Percentiles rank a stretch among this genome's conserved stretches.
Conservation (phyloP, 1,284 basidiomycete genomes). For the Ustilago curta region DNA sequence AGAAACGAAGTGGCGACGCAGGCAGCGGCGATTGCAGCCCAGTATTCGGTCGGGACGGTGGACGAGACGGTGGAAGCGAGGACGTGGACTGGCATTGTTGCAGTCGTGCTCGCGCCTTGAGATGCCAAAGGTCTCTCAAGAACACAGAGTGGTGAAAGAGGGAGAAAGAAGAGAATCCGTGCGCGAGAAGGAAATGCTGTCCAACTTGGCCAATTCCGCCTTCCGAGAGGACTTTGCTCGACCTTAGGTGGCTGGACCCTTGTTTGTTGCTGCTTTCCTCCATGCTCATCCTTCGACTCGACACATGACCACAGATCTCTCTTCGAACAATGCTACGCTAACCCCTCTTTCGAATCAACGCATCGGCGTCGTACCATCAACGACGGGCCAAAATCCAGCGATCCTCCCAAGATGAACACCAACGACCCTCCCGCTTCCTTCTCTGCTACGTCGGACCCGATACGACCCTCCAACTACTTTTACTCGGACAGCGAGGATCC, state of each 20-base stretch:
- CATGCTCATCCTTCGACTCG: no score
- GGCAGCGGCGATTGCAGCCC: slow-evolving; percentile 38
- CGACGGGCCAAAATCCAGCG: no score
- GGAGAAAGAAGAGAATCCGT: neutral
- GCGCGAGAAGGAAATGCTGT: neutral
- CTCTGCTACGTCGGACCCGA: neutral
- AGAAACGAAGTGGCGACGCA: slow-evolving; percentile 39
- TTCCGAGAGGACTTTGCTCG: neutral
- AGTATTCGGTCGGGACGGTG: slow-evolving; percentile 45
- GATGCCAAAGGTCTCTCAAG: neutral
- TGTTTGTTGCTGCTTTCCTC: no score
- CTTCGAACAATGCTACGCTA: no score
- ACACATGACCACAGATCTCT: no score
- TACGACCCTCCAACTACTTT: slow-evolving; percentile 29
- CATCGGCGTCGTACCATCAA: no score
- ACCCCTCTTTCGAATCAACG: no score
- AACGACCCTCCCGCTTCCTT: neutral
- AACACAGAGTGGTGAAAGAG: neutral
- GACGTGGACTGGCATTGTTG: slow-evolving; percentile 57
- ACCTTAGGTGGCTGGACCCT: no score
- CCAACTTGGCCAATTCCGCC: neutral
- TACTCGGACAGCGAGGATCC: slow-evolving; percentile 36
- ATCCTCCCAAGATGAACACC: slow-evolving; percentile 1
- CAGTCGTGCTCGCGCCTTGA: neutral
- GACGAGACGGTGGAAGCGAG: slow-evolving; percentile 35